Conservation (phyloP, 306 rosid species). For the Trifolium pratense region DNA sequence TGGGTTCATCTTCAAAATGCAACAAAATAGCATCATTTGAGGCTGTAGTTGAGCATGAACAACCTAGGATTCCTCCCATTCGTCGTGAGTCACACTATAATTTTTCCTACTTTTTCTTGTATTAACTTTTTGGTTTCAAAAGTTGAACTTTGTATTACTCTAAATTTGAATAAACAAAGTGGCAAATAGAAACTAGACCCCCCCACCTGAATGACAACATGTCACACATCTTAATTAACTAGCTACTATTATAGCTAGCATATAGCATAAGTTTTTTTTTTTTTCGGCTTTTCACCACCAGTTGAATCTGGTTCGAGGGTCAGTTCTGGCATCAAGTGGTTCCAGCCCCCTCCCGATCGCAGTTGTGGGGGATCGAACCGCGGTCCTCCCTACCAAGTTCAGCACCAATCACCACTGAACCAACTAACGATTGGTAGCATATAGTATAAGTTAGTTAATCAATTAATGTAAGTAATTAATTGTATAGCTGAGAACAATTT, state of each 20-base stretch:
- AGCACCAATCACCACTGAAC: too few relatives aligned
- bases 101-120: neutral
- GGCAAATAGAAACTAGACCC: conserved; percentile 25
- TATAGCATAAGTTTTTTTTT: too few relatives aligned
- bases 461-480: conserved; percentile 2
- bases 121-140: conserved; percentile 7
- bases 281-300: too few relatives aligned
- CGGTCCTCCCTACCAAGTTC: too few relatives aligned
- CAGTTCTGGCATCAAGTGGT: too few relatives aligned
- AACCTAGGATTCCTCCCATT: conserved; percentile 78
- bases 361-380: too few relatives aligned
- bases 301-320: too few relatives aligned
- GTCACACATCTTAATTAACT: conserved; percentile 9
- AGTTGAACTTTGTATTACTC: conserved; percentile 25
- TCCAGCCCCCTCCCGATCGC: too few relatives aligned
- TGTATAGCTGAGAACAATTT: neutral
- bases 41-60: conserved; percentile 60
- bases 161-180: conserved; percentile 25
- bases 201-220: conserved; percentile 23
- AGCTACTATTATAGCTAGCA: neutral
- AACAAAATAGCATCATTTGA: conserved; percentile 59
- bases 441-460: conserved; percentile 9
- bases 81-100: conserved; percentile 70
- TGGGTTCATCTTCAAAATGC: conserved; percentile 76
- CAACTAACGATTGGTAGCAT: too few relatives aligned